Conservation (phyloP, 306 rosid genomes). For the Cicer cuneatum region DNA sequence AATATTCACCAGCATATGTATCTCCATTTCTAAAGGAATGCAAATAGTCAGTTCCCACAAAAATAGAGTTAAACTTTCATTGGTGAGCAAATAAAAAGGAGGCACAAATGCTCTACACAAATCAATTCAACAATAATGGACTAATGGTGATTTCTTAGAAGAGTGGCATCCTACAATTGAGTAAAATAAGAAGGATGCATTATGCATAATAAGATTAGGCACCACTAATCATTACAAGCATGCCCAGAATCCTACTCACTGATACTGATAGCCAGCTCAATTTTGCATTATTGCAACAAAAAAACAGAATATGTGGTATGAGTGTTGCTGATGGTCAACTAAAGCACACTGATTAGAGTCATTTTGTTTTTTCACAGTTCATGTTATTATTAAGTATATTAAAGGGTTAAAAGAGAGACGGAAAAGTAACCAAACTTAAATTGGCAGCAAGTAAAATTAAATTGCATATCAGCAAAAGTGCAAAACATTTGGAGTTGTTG, state of each 20-base stretch:
- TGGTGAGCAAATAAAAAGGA: not conserved
- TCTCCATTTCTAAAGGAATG: slow-evolving; percentile 81
- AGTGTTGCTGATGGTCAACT: slow-evolving; percentile 1
- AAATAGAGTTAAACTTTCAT: slow-evolving; percentile 4
- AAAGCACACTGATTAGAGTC: slow-evolving; percentile 14
- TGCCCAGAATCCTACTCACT: slow-evolving; percentile 3
- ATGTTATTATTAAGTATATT: not conserved
- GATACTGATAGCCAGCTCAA: slow-evolving; percentile 22
- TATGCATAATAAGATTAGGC: slow-evolving; percentile 8
- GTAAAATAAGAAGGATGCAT: slow-evolving; percentile 16
- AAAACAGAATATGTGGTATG: not conserved
- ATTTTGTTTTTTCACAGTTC: not conserved
- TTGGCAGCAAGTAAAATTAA: not conserved
- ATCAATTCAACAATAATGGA: slow-evolving; percentile 11
- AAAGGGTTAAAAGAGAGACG: not conserved
- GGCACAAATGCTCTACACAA: slow-evolving; percentile 7
- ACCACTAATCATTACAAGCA: not conserved
- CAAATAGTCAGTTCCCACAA: slow-evolving; percentile 27
- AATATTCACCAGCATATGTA: slow-evolving; percentile 90
- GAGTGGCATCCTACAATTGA: slow-evolving; percentile 9
- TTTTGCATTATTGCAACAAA: not conserved
- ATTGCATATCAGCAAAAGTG: not conserved
- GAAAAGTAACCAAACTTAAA: not conserved
- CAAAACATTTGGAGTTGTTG: not conserved
- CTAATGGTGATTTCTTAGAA: not conserved